phyloP scores from a whole-genome alignment of 305 asterid genomes.

The Solanum hybrid region DNA sequence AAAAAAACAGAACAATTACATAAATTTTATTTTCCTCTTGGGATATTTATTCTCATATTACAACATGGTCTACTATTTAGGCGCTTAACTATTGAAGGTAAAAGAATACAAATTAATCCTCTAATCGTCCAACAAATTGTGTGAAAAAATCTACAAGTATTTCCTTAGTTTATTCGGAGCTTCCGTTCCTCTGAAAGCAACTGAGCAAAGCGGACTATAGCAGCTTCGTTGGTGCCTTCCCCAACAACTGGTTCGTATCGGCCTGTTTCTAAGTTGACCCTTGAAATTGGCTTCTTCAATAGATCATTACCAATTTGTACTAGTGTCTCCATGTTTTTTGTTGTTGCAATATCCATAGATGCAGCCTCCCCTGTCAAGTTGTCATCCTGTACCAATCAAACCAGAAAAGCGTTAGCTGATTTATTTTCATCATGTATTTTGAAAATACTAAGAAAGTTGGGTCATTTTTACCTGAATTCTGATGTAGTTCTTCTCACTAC shows the following conservation, averaged over 20 bases:
- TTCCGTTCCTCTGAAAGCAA: conserved; percentile 55
- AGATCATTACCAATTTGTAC: conserved; percentile 37
- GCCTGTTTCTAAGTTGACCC: conserved; percentile 66
- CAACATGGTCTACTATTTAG: neutral
- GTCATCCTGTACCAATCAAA: conserved; percentile 41
- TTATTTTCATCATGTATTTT: neutral
- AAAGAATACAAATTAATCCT: neutral
- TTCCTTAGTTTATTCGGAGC: conserved; percentile 22
- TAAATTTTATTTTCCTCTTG: neutral
- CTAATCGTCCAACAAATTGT: no score
- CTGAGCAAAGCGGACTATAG: conserved; percentile 50
- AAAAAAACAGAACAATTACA: neutral
- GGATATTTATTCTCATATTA: neutral
- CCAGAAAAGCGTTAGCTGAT: neutral
- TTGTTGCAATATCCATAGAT: conserved; percentile 41
- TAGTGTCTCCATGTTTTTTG: conserved; percentile 38
- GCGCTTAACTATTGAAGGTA: neutral
- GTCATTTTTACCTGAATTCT: conserved; percentile 52
- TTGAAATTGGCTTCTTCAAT: conserved; percentile 45
- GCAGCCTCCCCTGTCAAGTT: conserved; percentile 42
- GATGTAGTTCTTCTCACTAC: conserved; percentile 43
- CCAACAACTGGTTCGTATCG: conserved; percentile 26
- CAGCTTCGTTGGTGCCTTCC: conserved; percentile 55
- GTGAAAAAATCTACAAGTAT: neutral
- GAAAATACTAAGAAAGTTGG: neutral